Evolutionary conservation across 208 protist species (phyloP).

Genomic region (Wallacemonas rigidus): DNA sequence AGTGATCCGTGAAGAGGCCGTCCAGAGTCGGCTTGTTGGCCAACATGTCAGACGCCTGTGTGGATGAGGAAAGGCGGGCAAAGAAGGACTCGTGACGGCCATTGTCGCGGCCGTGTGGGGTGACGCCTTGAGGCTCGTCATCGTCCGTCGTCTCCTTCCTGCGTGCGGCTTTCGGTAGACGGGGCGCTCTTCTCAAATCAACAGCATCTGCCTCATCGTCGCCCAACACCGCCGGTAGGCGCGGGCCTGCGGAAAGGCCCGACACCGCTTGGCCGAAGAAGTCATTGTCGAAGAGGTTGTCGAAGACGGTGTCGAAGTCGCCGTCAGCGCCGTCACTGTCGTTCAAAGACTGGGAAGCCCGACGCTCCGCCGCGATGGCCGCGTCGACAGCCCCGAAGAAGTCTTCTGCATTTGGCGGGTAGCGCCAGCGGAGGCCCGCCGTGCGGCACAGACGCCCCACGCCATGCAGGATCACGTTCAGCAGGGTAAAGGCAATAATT

Average conservation of each 20-base stretch:
- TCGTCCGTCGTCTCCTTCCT: background rate
- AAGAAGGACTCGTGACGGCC: too few relatives aligned
- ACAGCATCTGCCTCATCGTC: background rate
- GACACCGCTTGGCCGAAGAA: slow-evolving; percentile 2
- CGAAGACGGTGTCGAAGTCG: slow-evolving; percentile 20
- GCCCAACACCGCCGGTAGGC: background rate
- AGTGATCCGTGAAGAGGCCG: background rate
- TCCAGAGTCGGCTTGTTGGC: background rate
- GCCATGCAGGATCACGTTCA: background rate
- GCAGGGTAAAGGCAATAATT: background rate
- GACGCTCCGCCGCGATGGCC: slow-evolving; percentile 1
- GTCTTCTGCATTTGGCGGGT: slow-evolving; percentile 7
- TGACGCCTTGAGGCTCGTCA: background rate
- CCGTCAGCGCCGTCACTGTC: background rate
- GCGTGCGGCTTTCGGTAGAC: background rate
- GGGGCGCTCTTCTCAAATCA: background rate
- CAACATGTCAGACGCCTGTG: background rate
- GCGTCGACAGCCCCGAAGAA: slow-evolving; percentile 14
- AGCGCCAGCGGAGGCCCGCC: slow-evolving; percentile 1
- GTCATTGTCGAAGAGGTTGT: slow-evolving; percentile 18
- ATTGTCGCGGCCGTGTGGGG: background rate
- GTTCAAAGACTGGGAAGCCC: background rate
- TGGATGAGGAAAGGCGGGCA: background rate
- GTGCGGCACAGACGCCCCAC: slow-evolving; percentile 2
- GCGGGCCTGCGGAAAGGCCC: slow-evolving; percentile 7